Percentiles rank a stretch among this genome's conserved stretches.
Conservation (phyloP, 257 asterid species). For the Solanum microdontum region DNA sequence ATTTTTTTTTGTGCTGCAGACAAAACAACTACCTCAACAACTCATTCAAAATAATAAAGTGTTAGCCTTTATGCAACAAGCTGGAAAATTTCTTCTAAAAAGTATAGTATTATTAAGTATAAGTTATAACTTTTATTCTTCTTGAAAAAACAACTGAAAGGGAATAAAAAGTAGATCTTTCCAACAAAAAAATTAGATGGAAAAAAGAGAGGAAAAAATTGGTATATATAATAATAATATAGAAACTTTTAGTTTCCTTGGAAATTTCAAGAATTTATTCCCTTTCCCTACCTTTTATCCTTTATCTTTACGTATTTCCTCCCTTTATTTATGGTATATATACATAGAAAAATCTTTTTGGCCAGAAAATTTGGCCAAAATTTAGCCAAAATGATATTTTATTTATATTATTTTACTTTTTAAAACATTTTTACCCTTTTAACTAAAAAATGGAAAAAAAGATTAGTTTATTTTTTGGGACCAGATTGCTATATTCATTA, state of each 20-base stretch:
- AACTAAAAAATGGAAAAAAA: too few relatives aligned
- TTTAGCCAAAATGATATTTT: too few relatives aligned
- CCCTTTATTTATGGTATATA: not conserved
- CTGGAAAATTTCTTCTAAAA: not conserved
- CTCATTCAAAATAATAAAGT: not conserved
- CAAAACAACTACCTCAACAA: not conserved
- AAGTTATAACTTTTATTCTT: not conserved
- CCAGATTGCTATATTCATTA: not conserved
- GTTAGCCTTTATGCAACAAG: not conserved
- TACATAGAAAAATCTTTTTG: too few relatives aligned
- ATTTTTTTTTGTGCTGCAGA: not conserved
- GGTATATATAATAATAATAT: not conserved
- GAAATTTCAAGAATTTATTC: not conserved
- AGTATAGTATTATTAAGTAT: not conserved
- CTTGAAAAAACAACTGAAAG: not conserved
- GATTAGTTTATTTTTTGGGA: too few relatives aligned
- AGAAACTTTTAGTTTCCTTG: not conserved
- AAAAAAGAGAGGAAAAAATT: not conserved
- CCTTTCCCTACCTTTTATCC: not conserved
- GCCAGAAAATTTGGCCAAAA: too few relatives aligned
- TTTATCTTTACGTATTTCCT: not conserved
- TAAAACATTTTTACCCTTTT: too few relatives aligned
- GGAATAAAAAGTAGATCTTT: not conserved
- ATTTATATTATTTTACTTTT: accelerated
- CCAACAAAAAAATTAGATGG: not conserved